A percentile compares a stretch with the other conserved stretches of the same genome.
These are phyloP conservation scores for Rubia peregrina DNA, from an alignment of 305 asterid species.

Conservation along the genomic window DNA sequence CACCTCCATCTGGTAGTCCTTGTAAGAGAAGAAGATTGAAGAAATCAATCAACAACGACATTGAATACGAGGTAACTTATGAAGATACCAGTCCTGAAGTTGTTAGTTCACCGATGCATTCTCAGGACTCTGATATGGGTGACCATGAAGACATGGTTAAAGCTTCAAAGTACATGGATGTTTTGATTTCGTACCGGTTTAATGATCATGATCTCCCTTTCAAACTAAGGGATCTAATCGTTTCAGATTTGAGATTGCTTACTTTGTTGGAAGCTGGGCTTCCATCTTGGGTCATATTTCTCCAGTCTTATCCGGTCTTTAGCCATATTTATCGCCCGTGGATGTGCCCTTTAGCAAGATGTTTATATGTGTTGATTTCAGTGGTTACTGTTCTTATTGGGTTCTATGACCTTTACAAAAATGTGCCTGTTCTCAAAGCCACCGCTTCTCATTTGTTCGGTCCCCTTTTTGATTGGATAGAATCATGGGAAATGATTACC, in stretches of 20 bases:
- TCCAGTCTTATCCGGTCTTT: constrained; percentile 90
- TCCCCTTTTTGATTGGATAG: constrained; percentile 95
- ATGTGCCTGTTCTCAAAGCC: constrained; percentile 83
- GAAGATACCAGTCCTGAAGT: constrained; percentile 31
- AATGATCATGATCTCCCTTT: constrained; percentile 77
- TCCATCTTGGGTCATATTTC: constrained; percentile 96
- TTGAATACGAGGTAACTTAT: constrained; percentile 30
- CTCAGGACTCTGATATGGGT: constrained; percentile 33
- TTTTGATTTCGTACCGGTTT: constrained; percentile 65
- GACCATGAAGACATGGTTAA: constrained; percentile 46
- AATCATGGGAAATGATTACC: constrained; percentile 89
- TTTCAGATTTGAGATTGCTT: constrained; percentile 69
- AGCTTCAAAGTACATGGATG: constrained; percentile 64
- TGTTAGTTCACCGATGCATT: constrained; percentile 33
- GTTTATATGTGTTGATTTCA: constrained; percentile 65
- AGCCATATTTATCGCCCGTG: constrained; percentile 91
- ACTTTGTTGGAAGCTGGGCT: constrained; percentile 91
- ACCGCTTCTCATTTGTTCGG: constrained; percentile 87
- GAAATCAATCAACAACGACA: constrained; percentile 31
- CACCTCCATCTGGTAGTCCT: constrained; percentile 54
- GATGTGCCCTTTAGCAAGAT: constrained; percentile 97
- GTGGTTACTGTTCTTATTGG: constrained; percentile 85
- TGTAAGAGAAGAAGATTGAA: constrained; percentile 67
- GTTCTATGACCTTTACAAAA: constrained; percentile 87
- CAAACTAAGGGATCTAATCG: constrained; percentile 58